Conservation (phyloP, 1,284 basidiomycete genomes). For the Inonotus obliquus region DNA sequence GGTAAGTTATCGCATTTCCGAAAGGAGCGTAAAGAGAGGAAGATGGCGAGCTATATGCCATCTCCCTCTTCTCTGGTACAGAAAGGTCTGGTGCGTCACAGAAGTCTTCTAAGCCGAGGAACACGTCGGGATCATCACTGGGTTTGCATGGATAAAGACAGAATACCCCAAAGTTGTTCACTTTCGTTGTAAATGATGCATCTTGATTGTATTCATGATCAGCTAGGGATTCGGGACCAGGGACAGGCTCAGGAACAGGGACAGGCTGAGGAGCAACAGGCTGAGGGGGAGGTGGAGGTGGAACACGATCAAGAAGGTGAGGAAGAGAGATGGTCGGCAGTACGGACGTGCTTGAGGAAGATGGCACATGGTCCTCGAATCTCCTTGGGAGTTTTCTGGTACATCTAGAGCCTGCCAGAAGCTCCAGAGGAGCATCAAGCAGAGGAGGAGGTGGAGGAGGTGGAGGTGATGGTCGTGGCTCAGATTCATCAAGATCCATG, state of each 20-base stretch:
- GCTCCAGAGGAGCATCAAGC: not conserved
- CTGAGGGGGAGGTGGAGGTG: not conserved
- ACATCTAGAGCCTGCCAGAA: not conserved
- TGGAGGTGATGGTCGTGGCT: no score
- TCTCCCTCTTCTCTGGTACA: not conserved
- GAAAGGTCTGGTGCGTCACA: not conserved
- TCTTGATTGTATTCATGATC: not conserved
- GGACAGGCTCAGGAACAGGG: not conserved
- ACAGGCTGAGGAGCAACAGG: not conserved
- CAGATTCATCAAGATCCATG: no score
- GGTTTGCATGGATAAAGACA: not conserved
- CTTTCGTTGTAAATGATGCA: not conserved
- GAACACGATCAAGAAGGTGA: no score
- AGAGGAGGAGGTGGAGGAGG: not conserved
- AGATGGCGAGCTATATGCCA: no score
- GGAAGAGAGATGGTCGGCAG: not conserved
- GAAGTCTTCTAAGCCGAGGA: not conserved
- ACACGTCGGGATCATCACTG: not conserved
- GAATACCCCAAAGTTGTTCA: not conserved
- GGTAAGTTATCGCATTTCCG: not conserved
- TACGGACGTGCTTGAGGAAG: not conserved
- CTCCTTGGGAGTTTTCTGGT: not conserved
- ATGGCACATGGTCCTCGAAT: not conserved
- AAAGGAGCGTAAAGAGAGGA: conserved; percentile 9
- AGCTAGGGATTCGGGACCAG: no score